phyloP scores from a whole-genome alignment of 306 rosid genomes.

The Vigna unguiculata region DNA sequence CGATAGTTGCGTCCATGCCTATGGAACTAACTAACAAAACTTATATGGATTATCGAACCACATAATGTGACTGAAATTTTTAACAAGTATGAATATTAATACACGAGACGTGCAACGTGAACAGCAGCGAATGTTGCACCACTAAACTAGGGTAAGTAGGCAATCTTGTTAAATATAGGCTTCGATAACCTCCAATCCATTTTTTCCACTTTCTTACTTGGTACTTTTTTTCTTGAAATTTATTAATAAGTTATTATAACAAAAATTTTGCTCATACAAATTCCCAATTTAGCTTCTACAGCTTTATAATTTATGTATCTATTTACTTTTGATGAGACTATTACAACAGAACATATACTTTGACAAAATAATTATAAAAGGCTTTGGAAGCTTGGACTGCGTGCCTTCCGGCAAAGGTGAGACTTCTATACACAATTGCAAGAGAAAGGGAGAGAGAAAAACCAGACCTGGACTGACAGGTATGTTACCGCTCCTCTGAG shows the following conservation, averaged over 20 bases:
- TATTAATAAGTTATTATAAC: neutral
- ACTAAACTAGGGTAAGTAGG: neutral
- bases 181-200: neutral
- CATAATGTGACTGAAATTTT: neutral
- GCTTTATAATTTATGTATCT: slow-evolving; percentile 14
- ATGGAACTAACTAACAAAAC: slow-evolving; percentile 41
- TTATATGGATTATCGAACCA: slow-evolving; percentile 27
- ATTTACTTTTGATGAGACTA: slow-evolving; percentile 9
- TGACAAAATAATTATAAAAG: slow-evolving; percentile 29
- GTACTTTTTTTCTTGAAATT: slow-evolving; percentile 1
- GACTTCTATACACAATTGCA: slow-evolving; percentile 20
- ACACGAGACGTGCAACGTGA: slow-evolving; percentile 43
- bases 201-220: slow-evolving; percentile 3
- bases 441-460: neutral
- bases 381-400: slow-evolving; percentile 11
- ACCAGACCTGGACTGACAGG: slow-evolving; percentile 12
- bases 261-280: slow-evolving; percentile 9
- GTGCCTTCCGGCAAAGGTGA: slow-evolving; percentile 7
- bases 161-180: slow-evolving; percentile 13
- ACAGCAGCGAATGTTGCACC: slow-evolving; percentile 44
- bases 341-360: slow-evolving; percentile 29
- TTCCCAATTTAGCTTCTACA: neutral
- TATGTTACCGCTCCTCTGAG: slow-evolving; percentile 85
- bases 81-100: neutral
- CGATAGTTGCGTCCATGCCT: no score